These are phyloP conservation scores for Asterionellopsis glacialis DNA, from an alignment of 108 stramenopile genomes.

Conservation along the genomic window DNA sequence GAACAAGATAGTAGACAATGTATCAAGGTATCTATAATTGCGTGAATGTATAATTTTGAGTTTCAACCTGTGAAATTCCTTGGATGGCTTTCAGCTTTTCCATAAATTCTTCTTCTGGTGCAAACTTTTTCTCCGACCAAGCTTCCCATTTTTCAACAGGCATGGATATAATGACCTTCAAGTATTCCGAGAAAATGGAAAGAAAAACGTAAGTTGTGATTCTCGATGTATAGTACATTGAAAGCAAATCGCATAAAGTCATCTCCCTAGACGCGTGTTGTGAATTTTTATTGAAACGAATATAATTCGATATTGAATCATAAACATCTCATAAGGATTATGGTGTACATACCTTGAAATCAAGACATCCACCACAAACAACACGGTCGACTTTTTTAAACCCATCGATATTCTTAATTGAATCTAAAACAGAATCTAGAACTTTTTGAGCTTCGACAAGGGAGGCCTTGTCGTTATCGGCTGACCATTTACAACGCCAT, in stretches of 20 bases:
- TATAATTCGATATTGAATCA: no score
- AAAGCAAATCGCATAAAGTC: no score
- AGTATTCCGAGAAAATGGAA: neutral
- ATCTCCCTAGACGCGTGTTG: no score
- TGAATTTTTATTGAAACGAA: no score
- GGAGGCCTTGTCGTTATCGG: slow-evolving; percentile 29
- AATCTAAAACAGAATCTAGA: slow-evolving; percentile 30
- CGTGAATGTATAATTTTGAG: slow-evolving; percentile 84
- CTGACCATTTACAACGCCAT: slow-evolving; percentile 56
- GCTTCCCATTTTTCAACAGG: slow-evolving; percentile 43
- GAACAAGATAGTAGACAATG: no score
- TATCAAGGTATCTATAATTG: slow-evolving; percentile 16
- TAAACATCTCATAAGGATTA: no score
- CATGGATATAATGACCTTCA: slow-evolving; percentile 35
- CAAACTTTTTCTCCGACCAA: slow-evolving; percentile 46
- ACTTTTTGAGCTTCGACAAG: slow-evolving; percentile 38
- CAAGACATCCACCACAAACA: slow-evolving; percentile 56
- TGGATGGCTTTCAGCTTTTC: slow-evolving; percentile 81
- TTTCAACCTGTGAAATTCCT: slow-evolving; percentile 83
- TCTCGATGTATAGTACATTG: no score
- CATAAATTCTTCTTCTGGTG: slow-evolving; percentile 63
- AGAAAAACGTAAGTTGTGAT: neutral
- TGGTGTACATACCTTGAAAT: slow-evolving; percentile 62
- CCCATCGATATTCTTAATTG: slow-evolving; percentile 32
- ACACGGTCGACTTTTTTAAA: slow-evolving; percentile 38